Conservation (phyloP, 257 asterid genomes). For the Lantana camara region DNA sequence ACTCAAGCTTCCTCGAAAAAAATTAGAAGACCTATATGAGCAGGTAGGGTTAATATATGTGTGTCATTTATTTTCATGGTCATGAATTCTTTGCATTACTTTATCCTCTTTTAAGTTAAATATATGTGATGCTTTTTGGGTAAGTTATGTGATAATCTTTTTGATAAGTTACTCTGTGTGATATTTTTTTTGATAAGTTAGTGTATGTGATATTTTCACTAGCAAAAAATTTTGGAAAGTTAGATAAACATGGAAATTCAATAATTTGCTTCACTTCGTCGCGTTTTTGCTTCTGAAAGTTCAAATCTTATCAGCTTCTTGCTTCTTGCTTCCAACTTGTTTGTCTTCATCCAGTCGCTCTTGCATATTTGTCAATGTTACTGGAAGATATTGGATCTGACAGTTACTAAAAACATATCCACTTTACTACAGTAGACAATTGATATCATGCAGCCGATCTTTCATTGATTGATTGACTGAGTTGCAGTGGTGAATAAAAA, state of each 20-base stretch:
- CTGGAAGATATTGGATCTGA: background rate
- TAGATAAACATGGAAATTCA: background rate
- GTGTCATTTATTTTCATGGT: conserved; percentile 18
- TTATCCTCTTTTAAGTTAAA: too few species aligned
- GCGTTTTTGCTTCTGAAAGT: background rate
- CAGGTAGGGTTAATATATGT: conserved; percentile 54
- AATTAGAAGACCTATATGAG: conserved; percentile 91
- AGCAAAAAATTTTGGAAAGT: background rate
- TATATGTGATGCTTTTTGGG: too few species aligned
- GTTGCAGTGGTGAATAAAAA: background rate
- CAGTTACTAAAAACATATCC: background rate
- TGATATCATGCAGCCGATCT: conserved; percentile 2
- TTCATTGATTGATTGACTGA: background rate
- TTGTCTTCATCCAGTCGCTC: background rate
- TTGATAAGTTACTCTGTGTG: too few species aligned
- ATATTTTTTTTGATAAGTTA: too few species aligned
- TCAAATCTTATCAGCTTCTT: conserved; percentile 4
- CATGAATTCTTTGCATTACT: conserved; percentile 14
- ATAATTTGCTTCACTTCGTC: conserved; percentile 4
- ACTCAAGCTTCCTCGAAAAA: conserved; percentile 90
- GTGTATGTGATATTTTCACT: background rate
- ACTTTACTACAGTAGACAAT: background rate
- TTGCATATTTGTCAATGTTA: background rate
- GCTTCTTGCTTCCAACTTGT: background rate
- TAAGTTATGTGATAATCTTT: too few species aligned